phyloP scores from a whole-genome alignment of 2,329 filamentous ascomycete species.

The Penicillium thymicola region DNA sequence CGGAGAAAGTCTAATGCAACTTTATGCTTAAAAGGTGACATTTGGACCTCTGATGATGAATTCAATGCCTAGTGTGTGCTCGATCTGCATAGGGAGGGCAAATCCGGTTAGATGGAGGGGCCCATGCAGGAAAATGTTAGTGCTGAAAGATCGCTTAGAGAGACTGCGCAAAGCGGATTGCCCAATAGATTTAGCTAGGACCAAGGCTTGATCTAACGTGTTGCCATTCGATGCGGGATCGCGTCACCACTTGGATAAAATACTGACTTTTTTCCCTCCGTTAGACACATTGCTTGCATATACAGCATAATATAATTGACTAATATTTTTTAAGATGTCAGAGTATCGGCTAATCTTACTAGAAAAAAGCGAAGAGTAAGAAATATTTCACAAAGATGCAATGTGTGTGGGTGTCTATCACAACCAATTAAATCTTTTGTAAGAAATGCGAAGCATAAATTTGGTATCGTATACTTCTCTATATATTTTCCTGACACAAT shows the following conservation, averaged over 20 bases:
- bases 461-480: too few relatives aligned
- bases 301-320: neutral
- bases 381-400: neutral
- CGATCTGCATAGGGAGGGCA: neutral
- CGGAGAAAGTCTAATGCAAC: neutral
- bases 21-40: neutral
- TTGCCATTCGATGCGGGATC: neutral
- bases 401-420: neutral
- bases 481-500: rapidly evolving
- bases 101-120: neutral
- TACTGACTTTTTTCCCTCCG: neutral
- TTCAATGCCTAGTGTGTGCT: neutral
- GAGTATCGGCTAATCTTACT: neutral
- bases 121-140: neutral
- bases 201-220: neutral
- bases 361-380: neutral
- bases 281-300: neutral
- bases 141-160: too few relatives aligned
- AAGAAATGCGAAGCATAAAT: too few relatives aligned
- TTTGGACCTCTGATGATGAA: neutral
- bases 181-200: too few relatives aligned
- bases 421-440: neutral
- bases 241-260: neutral
- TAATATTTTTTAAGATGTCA: neutral
- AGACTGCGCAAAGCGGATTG: neutral